These are phyloP conservation scores for Leishmania major DNA, from an alignment of 208 protist species.

Conservation along the genomic window DNA sequence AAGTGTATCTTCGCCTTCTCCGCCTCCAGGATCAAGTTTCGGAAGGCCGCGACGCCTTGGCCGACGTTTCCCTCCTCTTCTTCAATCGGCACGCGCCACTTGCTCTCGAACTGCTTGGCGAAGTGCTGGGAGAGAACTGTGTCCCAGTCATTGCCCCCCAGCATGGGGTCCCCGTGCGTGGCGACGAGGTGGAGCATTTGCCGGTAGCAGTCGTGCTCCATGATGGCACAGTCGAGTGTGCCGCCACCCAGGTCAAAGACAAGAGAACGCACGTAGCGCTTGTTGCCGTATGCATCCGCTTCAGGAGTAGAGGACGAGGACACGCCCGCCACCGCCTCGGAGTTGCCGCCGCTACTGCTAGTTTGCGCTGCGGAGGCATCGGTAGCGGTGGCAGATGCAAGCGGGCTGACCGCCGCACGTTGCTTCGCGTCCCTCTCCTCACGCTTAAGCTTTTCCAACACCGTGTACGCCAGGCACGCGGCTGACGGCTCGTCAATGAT, in stretches of 20 bases:
- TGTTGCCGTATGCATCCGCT: background rate
- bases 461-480: constrained; percentile 87
- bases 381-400: background rate
- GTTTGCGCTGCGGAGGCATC: background rate
- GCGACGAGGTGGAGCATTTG: constrained; percentile 79
- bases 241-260: constrained; percentile 93
- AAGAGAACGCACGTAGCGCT: constrained; percentile 67
- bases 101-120: constrained; percentile 76
- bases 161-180: constrained; percentile 88
- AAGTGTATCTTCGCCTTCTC: constrained; percentile 93
- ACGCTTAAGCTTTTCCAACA: constrained; percentile 39
- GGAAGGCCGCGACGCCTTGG: constrained; percentile 71
- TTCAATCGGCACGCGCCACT: constrained; percentile 89
- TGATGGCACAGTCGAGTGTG: constrained; percentile 91
- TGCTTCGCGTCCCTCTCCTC: constrained; percentile 1
- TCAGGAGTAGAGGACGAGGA: background rate
- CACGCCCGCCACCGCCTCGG: background rate
- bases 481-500: constrained; percentile 94
- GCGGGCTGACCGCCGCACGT: background rate
- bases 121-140: constrained; percentile 84
- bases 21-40: constrained; percentile 76
- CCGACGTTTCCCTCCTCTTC: constrained; percentile 87
- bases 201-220: constrained; percentile 78
- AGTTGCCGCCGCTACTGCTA: background rate
- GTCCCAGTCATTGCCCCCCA: constrained; percentile 94